Conservation (phyloP, 148 eudicot genomes). For the Camellia lanceoleosa region DNA sequence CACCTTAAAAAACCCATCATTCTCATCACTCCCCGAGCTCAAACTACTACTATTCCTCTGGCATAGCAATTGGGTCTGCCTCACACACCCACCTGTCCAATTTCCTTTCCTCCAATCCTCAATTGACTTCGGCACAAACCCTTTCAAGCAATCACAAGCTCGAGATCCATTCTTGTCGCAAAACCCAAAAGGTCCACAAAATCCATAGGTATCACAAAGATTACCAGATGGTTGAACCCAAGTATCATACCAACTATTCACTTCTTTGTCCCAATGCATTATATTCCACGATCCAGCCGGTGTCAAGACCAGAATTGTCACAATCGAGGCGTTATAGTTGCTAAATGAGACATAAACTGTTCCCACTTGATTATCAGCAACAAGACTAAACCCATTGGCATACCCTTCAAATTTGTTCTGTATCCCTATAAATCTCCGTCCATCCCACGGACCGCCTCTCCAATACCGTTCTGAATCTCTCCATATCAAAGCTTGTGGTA, state of each 20-base stretch:
- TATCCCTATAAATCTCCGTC: not conserved
- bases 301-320: not conserved
- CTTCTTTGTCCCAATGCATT: not conserved
- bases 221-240: not conserved
- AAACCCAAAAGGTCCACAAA: conserved; percentile 19
- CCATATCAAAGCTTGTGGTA: not conserved
- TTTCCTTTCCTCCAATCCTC: conserved; percentile 15
- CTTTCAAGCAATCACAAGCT: conserved; percentile 9
- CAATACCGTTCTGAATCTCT: not conserved
- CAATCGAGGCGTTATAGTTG: not conserved
- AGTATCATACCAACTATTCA: not conserved
- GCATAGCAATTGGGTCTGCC: conserved; percentile 28
- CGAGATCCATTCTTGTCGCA: not conserved
- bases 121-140: conserved; percentile 12
- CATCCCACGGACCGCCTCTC: conserved; percentile 18
- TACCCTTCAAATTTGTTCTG: not conserved
- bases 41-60: conserved; percentile 8
- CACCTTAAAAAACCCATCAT: conserved; percentile 41
- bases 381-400: not conserved
- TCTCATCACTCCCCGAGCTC: not conserved
- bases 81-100: conserved; percentile 15
- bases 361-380: not conserved
- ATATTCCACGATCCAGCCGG: not conserved
- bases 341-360: not conserved
- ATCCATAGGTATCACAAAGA: conserved; percentile 7